phyloP scores from a whole-genome alignment of 768 basidiomycete genomes.

The Leccinum aurantiacum region DNA sequence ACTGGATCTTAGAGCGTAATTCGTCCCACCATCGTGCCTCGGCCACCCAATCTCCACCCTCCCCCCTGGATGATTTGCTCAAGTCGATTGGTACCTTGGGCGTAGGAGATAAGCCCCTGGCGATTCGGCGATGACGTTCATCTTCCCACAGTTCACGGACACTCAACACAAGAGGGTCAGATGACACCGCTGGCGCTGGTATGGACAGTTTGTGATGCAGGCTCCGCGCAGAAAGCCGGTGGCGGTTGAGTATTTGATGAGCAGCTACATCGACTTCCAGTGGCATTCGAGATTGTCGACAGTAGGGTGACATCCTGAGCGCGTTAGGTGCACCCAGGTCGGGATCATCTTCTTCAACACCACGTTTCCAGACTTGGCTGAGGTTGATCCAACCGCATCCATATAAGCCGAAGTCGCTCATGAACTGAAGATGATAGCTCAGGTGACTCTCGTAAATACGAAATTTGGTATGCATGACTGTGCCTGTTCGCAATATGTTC shows the following conservation, averaged over 20 bases:
- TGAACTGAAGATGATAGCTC: conserved; percentile 84
- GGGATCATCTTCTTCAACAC: conserved; percentile 30
- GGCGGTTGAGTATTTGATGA: conserved; percentile 86
- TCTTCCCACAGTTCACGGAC: conserved; percentile 97
- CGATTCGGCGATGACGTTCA: conserved; percentile 72
- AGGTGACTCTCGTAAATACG: conserved; percentile 88
- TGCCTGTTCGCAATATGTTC: conserved; percentile 78
- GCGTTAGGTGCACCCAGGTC: conserved; percentile 9
- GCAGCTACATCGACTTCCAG: conserved; percentile 85
- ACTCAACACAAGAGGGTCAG: conserved; percentile 79
- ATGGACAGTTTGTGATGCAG: conserved; percentile 66
- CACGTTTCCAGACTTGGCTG: conserved; percentile 61
- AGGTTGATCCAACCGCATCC: conserved; percentile 91
- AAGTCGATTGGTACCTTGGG: conserved; percentile 71
- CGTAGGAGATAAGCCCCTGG: conserved; percentile 68
- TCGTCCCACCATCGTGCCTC: conserved; percentile 78
- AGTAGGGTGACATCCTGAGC: conserved; percentile 56
- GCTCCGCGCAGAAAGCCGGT: conserved; percentile 58
- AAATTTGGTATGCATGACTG: conserved; percentile 77
- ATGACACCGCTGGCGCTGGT: conserved; percentile 47
- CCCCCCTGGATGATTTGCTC: conserved; percentile 59
- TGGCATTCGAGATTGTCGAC: conserved; percentile 63
- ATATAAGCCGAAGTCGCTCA: conserved; percentile 93
- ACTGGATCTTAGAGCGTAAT: conserved; percentile 59
- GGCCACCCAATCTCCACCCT: conserved; percentile 64